Evolutionary conservation across 257 asterid genomes (phyloP).

Genomic region (Solanum chilense): DNA sequence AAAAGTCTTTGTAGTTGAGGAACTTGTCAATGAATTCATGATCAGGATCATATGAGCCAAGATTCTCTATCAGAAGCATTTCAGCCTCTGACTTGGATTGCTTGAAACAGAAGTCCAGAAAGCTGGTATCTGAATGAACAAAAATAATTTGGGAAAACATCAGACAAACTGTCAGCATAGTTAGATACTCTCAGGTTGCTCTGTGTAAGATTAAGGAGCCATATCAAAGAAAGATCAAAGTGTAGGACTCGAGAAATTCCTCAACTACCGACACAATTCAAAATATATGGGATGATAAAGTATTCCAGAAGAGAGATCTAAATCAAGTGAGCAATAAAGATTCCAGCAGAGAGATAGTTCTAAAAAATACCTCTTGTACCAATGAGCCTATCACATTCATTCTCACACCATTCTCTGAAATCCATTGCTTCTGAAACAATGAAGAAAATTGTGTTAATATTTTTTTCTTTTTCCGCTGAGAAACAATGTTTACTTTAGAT

Average conservation of each 20-base stretch:
- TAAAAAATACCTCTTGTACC: conserved; percentile 67
- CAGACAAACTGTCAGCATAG: neutral
- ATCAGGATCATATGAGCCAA: conserved; percentile 69
- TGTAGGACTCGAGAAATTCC: neutral
- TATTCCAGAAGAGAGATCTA: neutral
- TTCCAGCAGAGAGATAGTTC: neutral
- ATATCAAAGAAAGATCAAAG: neutral
- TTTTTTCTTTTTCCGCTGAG: neutral
- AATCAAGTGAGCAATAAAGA: neutral
- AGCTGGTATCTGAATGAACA: conserved; percentile 57
- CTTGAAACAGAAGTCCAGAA: conserved; percentile 76
- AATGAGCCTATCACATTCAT: conserved; percentile 70
- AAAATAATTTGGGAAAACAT: neutral
- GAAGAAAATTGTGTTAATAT: neutral
- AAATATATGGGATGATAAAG: neutral
- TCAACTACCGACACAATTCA: neutral
- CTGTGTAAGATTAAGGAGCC: neutral
- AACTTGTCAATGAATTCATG: conserved; percentile 86
- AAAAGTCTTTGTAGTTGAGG: conserved; percentile 70
- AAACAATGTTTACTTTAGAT: neutral
- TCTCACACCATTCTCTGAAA: conserved; percentile 94
- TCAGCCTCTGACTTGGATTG: conserved; percentile 83
- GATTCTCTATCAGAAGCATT: conserved; percentile 65
- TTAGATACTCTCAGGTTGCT: neutral
- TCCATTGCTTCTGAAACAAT: conserved; percentile 72